These are phyloP conservation scores for Euphorbia peplus DNA, from an alignment of 345 rosid species.

Conservation along the genomic window DNA sequence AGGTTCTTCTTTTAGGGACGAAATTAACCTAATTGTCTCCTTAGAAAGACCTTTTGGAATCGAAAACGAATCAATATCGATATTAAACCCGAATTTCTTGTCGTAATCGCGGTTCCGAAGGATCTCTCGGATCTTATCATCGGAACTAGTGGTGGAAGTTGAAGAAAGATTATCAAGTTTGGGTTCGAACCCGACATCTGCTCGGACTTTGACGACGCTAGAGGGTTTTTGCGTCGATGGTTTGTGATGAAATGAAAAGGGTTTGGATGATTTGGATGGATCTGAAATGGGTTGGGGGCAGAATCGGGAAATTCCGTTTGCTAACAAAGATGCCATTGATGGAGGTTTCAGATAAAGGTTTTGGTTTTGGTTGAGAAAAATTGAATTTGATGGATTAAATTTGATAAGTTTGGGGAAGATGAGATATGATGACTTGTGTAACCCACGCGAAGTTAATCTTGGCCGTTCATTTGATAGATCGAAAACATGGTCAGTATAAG, in stretches of 20 bases:
- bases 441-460: slow-evolving; percentile 9
- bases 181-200: slow-evolving; percentile 22
- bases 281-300: slow-evolving; percentile 25
- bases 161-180: slow-evolving; percentile 12
- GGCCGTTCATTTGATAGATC: not conserved
- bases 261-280: slow-evolving; percentile 8
- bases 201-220: slow-evolving; percentile 16
- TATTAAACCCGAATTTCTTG: slow-evolving; percentile 64
- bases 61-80: slow-evolving; percentile 69
- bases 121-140: slow-evolving; percentile 63
- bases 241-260: slow-evolving; percentile 13
- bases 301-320: slow-evolving; percentile 21
- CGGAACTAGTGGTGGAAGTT: slow-evolving; percentile 35
- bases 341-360: not conserved
- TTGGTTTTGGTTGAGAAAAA: not conserved
- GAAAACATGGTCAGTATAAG: not conserved
- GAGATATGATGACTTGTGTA: slow-evolving; percentile 6
- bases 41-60: slow-evolving; percentile 82
- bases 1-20: slow-evolving; percentile 73
- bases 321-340: slow-evolving; percentile 23
- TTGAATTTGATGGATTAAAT: not conserved
- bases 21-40: slow-evolving; percentile 63
- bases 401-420: slow-evolving; percentile 1
- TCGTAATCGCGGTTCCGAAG: slow-evolving; percentile 68
- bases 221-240: not conserved